A percentile compares a stretch with the other conserved stretches of the same genome.
phyloP scores from a whole-genome alignment of 2,329 filamentous ascomycete genomes.

The Trichoderma arundinaceum region DNA sequence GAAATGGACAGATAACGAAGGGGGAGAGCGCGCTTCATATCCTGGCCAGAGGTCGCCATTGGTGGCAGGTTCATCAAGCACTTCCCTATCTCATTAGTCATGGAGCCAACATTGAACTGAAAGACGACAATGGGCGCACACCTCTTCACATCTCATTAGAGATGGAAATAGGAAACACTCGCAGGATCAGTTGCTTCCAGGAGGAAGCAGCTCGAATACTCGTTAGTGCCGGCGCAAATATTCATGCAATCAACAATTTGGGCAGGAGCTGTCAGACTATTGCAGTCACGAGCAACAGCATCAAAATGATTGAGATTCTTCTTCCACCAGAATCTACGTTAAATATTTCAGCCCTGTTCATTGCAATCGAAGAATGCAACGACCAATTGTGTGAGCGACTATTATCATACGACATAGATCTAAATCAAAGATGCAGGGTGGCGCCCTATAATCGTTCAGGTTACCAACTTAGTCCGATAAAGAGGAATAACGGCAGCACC shows the following conservation, averaged over 20 bases:
- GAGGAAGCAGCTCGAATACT: constrained; percentile 34
- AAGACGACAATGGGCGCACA: constrained; percentile 27
- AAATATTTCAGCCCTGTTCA: not conserved
- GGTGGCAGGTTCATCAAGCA: constrained; percentile 38
- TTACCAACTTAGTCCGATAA: not conserved
- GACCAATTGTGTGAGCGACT: not conserved
- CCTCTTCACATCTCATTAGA: constrained; percentile 34
- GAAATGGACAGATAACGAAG: not conserved
- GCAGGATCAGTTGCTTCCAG: constrained; percentile 23
- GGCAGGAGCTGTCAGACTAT: constrained; percentile 30
- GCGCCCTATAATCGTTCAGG: not conserved
- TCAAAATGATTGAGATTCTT: not conserved
- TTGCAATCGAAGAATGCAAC: constrained; percentile 3
- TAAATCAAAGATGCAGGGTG: not conserved
- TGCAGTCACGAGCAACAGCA: constrained; percentile 29
- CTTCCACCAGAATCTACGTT: not conserved
- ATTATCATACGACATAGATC: not conserved
- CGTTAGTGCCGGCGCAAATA: constrained; percentile 35
- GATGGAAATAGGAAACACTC: not conserved
- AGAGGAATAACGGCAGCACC: not conserved
- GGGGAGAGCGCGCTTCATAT: constrained; percentile 29
- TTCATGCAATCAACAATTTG: constrained; percentile 30
- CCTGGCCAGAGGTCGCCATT: constrained; percentile 29
- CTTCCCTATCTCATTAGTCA: constrained; percentile 35
- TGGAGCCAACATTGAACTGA: constrained; percentile 33